phyloP scores from a whole-genome alignment of 1,284 basidiomycete species.

The Apiotrichum sp. region DNA sequence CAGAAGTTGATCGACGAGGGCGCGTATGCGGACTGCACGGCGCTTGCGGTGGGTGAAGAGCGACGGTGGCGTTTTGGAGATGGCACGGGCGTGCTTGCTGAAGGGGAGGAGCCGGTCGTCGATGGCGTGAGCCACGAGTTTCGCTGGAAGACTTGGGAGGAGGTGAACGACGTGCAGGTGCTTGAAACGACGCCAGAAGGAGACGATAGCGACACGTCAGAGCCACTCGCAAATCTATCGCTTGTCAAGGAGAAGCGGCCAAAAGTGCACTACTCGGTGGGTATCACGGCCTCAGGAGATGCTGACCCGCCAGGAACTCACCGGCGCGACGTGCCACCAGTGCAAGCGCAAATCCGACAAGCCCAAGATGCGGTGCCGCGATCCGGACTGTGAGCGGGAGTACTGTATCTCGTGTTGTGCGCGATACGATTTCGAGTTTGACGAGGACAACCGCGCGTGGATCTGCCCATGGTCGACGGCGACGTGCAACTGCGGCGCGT shows the following conservation, averaged over 20 bases:
- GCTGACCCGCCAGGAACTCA: constrained; percentile 15
- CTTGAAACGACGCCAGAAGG: too few species aligned
- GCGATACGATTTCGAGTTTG: constrained; percentile 42
- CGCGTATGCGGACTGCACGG: constrained; percentile 26
- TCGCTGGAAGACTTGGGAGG: constrained; percentile 6
- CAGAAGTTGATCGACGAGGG: constrained; percentile 24
- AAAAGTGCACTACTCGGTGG: constrained; percentile 22
- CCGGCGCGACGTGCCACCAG: constrained; percentile 39
- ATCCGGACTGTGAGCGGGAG: constrained; percentile 26
- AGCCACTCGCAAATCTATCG: neutral
- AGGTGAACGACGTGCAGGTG: neutral
- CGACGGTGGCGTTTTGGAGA: constrained; percentile 30
- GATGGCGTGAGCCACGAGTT: constrained; percentile 24
- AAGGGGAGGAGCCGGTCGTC: constrained; percentile 17
- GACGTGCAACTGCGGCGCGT: neutral
- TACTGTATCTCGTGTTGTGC: constrained; percentile 41
- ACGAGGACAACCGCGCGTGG: constrained; percentile 36
- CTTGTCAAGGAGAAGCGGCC: neutral
- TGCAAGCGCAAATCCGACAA: constrained; percentile 37
- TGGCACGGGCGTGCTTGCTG: constrained; percentile 15
- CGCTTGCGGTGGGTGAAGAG: constrained; percentile 26
- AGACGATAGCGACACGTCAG: too few species aligned
- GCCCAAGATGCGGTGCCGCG: constrained; percentile 41
- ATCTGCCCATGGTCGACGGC: constrained; percentile 41
- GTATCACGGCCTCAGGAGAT: neutral